Percentiles rank a stretch among this genome's conserved stretches.
phyloP scores from a whole-genome alignment of 2,329 filamentous ascomycete species.

The Penicillium sp. region DNA sequence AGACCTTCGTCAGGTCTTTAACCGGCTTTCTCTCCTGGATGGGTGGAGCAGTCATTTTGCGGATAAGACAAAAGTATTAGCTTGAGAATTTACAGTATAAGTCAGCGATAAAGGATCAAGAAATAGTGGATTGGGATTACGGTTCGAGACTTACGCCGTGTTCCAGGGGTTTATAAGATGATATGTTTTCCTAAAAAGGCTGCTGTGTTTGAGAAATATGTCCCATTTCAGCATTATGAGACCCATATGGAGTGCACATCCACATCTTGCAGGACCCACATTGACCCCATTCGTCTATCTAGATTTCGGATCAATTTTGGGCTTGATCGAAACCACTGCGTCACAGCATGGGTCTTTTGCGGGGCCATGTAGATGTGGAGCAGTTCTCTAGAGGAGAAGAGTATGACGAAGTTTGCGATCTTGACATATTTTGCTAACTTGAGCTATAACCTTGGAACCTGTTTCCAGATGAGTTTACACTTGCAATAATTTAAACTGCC shows the following conservation, averaged over 20 bases:
- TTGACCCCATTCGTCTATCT: not conserved
- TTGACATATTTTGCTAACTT: not conserved
- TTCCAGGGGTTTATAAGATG: not conserved
- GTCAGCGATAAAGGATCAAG: not conserved
- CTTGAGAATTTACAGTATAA: not conserved
- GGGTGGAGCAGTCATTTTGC: conserved; percentile 27
- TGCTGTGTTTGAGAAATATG: too few relatives aligned
- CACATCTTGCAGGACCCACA: not conserved
- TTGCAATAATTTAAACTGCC: not conserved
- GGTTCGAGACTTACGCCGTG: too few relatives aligned
- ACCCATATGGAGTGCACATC: not conserved
- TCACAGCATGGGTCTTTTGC: not conserved
- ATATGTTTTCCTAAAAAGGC: not conserved
- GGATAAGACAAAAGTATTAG: not conserved
- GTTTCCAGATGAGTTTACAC: not conserved
- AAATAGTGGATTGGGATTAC: not conserved
- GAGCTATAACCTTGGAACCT: not conserved
- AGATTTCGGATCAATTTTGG: not conserved
- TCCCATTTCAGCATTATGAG: not conserved
- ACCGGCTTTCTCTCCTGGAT: conserved; percentile 21
- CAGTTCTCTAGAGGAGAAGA: not conserved
- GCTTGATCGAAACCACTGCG: not conserved
- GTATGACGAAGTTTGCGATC: not conserved
- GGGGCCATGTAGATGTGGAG: not conserved
- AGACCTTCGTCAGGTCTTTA: conserved; percentile 30